A percentile compares a stretch with the other conserved stretches of the same genome.
Evolutionary conservation across 2,329 filamentous ascomycete genomes (phyloP).

Genomic region (Graphiopsis chlorocephala): DNA sequence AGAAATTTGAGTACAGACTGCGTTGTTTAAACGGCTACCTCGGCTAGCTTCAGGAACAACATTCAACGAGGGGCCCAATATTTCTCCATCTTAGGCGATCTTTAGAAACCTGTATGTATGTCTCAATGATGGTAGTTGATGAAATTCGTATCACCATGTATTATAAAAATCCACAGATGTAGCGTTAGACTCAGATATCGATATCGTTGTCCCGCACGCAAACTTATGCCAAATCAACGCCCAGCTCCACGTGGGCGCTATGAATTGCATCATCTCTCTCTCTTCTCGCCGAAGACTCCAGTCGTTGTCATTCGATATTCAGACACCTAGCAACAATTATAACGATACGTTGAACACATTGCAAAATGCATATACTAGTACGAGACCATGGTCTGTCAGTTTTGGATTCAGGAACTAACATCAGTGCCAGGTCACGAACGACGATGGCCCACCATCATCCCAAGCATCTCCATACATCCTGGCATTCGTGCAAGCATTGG

Average conservation of each 20-base stretch:
- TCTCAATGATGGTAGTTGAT: neutral
- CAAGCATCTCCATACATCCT: slow-evolving; percentile 51
- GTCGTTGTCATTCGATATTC: neutral
- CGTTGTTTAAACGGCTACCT: neutral
- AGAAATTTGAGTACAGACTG: neutral
- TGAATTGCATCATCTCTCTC: neutral
- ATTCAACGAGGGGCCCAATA: neutral
- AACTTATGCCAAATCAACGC: neutral
- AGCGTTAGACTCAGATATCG: neutral
- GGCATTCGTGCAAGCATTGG: slow-evolving; percentile 45
- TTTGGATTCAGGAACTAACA: neutral
- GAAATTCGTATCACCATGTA: too few relatives aligned
- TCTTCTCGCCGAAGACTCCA: neutral
- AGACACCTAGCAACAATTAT: neutral
- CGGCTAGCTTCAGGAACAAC: neutral
- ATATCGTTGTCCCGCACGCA: neutral
- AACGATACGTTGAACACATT: neutral
- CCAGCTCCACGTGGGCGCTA: neutral
- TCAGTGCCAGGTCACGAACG: slow-evolving; percentile 45
- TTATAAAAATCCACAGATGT: too few relatives aligned
- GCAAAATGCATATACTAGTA: slow-evolving; percentile 9
- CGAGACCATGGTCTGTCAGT: too few relatives aligned
- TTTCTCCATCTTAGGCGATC: neutral
- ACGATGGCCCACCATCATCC: slow-evolving; percentile 51
- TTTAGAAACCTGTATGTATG: neutral